These are phyloP conservation scores for Malassezia nana DNA, from an alignment of 1,284 basidiomycete species.

Conservation along the genomic window DNA sequence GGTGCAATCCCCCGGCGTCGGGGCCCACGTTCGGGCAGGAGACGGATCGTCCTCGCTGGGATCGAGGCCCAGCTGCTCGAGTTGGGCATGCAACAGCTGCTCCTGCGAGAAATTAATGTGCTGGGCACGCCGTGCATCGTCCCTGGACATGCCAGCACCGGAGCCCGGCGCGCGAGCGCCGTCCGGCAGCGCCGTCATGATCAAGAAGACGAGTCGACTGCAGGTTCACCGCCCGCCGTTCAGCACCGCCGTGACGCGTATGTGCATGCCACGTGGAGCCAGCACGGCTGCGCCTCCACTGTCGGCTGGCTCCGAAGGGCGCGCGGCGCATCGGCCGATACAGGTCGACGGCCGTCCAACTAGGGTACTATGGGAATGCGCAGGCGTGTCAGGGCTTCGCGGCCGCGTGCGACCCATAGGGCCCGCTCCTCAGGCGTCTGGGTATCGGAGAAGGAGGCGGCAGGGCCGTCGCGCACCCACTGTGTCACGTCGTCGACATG, in stretches of 20 bases:
- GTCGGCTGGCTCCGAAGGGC: not conserved
- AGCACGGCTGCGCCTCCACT: not conserved
- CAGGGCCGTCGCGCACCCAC: constrained; percentile 27
- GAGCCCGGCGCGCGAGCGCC: not conserved
- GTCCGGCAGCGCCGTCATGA: not conserved
- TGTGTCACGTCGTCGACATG: constrained; percentile 28
- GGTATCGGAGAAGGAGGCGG: not conserved
- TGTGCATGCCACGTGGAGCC: not conserved
- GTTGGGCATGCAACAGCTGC: constrained; percentile 31
- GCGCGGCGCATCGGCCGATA: not conserved
- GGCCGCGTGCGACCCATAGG: constrained; percentile 5
- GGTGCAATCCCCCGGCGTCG: constrained; percentile 15
- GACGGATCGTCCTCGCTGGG: constrained; percentile 25
- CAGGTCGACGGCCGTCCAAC: not conserved
- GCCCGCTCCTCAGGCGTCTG: constrained; percentile 2
- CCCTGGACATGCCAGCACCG: not conserved
- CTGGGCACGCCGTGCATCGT: not conserved
- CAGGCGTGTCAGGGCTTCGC: constrained; percentile 1
- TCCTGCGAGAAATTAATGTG: constrained; percentile 21
- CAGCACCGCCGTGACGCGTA: not conserved
- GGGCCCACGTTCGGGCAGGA: constrained; percentile 23
- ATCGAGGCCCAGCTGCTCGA: constrained; percentile 35
- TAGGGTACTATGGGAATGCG: constrained; percentile 11
- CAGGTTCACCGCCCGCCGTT: not conserved
- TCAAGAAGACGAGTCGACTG: not conserved